Conservation (phyloP, 306 rosid species). For the Vachellia collinsii region DNA sequence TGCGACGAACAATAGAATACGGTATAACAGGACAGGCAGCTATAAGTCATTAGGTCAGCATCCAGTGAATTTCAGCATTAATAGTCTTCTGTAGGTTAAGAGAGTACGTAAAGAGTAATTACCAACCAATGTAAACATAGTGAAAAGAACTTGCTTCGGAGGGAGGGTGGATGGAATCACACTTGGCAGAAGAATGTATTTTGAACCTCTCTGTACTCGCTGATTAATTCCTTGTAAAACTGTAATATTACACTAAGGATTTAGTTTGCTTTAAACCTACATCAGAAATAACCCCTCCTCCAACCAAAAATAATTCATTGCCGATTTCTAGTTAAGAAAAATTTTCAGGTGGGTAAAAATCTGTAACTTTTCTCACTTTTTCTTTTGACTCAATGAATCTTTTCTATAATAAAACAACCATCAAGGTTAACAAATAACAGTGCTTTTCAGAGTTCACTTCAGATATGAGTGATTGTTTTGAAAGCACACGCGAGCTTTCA, state of each 20-base stretch:
- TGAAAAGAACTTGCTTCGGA: not conserved
- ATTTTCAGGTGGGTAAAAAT: not conserved
- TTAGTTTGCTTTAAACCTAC: not conserved
- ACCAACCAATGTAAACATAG: not conserved
- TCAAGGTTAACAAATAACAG: not conserved
- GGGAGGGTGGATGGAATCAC: not conserved
- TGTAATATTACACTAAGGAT: not conserved
- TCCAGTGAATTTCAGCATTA: not conserved
- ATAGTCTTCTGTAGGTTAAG: constrained; percentile 4
- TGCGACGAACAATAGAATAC: not conserved
- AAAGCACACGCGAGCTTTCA: not conserved
- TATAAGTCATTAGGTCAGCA: constrained; percentile 15
- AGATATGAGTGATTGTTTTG: not conserved
- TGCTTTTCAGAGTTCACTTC: not conserved
- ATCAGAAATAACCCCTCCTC: not conserved
- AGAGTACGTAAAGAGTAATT: not conserved
- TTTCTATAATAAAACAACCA: not conserved
- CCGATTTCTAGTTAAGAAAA: not conserved
- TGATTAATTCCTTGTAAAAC: not conserved
- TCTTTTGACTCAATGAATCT: not conserved
- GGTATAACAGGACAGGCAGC: constrained; percentile 10
- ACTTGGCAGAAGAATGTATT: not conserved
- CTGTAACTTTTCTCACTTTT: not conserved
- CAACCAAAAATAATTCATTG: not conserved
- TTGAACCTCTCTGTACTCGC: not conserved